Conservation (phyloP, 2,329 filamentous ascomycete genomes). For the Thielaviopsis punctulata region DNA sequence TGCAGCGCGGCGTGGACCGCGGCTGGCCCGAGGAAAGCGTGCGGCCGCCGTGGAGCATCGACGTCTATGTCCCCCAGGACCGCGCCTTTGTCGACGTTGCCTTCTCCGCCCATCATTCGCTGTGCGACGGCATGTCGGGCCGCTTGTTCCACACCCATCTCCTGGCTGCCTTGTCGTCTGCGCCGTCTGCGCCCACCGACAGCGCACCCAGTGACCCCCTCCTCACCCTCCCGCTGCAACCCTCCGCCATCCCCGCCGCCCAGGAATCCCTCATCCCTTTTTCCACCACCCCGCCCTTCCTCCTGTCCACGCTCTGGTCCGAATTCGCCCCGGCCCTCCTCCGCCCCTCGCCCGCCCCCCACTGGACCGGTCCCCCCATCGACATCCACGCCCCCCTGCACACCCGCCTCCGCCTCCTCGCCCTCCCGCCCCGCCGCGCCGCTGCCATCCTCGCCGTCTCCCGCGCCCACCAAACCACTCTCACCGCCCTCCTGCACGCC, state of each 20-base stretch:
- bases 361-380: slow-evolving; percentile 24
- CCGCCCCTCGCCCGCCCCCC: slow-evolving; percentile 13
- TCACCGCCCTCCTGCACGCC: slow-evolving; percentile 33
- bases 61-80: slow-evolving; percentile 18
- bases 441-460: slow-evolving; percentile 22
- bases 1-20: slow-evolving; percentile 20
- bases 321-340: slow-evolving; percentile 25
- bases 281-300: slow-evolving; percentile 23
- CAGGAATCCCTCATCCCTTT: slow-evolving; percentile 27
- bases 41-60: slow-evolving; percentile 31
- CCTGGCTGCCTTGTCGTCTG: slow-evolving; percentile 23
- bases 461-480: slow-evolving; percentile 24
- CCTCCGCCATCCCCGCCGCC: slow-evolving; percentile 20
- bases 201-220: slow-evolving; percentile 19
- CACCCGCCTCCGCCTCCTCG: slow-evolving; percentile 22
- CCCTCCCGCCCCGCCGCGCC: slow-evolving; percentile 18
- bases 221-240: slow-evolving; percentile 16
- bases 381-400: slow-evolving; percentile 21
- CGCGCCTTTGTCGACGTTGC: slow-evolving; percentile 22
- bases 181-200: neutral
- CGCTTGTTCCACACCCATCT: slow-evolving; percentile 32
- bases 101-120: slow-evolving; percentile 34
- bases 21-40: slow-evolving; percentile 24
- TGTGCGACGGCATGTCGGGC: slow-evolving; percentile 34
- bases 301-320: slow-evolving; percentile 24